These are phyloP conservation scores for Phialophora macrospora DNA, from an alignment of 2,329 filamentous ascomycete species.

Conservation along the genomic window DNA sequence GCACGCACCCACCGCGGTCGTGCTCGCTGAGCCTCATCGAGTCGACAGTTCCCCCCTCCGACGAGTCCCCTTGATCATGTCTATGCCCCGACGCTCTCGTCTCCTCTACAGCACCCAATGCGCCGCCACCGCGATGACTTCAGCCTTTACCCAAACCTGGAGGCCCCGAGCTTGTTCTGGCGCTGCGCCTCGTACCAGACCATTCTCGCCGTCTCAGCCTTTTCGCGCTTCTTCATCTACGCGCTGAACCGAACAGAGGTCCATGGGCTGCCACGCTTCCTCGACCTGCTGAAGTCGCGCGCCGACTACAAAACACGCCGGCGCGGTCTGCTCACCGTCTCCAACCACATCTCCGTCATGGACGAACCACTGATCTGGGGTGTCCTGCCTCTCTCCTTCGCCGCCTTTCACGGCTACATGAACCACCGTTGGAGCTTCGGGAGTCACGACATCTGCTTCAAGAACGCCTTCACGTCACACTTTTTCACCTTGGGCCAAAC, in stretches of 20 bases:
- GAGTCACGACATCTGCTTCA: slow-evolving; percentile 94
- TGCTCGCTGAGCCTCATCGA: neutral
- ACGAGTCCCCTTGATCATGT: neutral
- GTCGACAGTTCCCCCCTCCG: neutral
- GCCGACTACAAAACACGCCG: slow-evolving; percentile 68
- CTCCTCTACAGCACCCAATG: slow-evolving; percentile 27
- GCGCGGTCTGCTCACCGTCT: slow-evolving; percentile 87
- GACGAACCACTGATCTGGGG: slow-evolving; percentile 97
- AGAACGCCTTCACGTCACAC: slow-evolving; percentile 68
- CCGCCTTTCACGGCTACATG: slow-evolving; percentile 64
- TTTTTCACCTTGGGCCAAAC: slow-evolving; percentile 93
- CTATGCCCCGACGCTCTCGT: slow-evolving; percentile 1
- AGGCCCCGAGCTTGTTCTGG: slow-evolving; percentile 60
- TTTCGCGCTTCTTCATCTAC: slow-evolving; percentile 77
- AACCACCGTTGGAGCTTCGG: slow-evolving; percentile 89
- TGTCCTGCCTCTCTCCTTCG: slow-evolving; percentile 75
- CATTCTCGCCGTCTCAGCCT: slow-evolving; percentile 72
- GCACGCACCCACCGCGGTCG: slow-evolving; percentile 12
- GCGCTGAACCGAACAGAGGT: slow-evolving; percentile 65
- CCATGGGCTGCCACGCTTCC: slow-evolving; percentile 74
- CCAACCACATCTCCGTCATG: slow-evolving; percentile 87
- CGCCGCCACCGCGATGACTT: slow-evolving; percentile 46
- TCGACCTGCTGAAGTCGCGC: slow-evolving; percentile 75
- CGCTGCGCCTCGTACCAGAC: slow-evolving; percentile 73
- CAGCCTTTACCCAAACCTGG: slow-evolving; percentile 50